Evolutionary conservation across 345 rosid species (phyloP).

Genomic region (Cardamine occulta): DNA sequence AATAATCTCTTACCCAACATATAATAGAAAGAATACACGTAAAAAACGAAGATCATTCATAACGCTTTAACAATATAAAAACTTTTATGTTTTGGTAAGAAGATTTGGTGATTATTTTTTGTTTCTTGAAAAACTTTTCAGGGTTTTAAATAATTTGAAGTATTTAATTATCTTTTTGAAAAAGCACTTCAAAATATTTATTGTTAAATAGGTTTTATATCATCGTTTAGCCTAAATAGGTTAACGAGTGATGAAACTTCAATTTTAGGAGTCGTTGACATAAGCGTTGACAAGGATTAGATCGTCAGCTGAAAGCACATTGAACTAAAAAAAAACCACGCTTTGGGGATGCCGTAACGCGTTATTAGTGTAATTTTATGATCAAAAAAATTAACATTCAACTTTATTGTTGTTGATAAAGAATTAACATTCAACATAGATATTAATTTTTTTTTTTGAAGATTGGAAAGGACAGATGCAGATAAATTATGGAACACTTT

Average conservation of each 20-base stretch:
- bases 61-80: neutral
- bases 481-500: constrained; percentile 7
- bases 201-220: too few species aligned
- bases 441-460: neutral
- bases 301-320: constrained; percentile 21
- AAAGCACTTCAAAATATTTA: too few species aligned
- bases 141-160: neutral
- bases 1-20: neutral
- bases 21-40: neutral
- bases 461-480: constrained; percentile 6
- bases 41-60: neutral
- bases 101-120: neutral
- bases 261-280: constrained; percentile 17
- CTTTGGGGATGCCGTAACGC: constrained; percentile 30
- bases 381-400: constrained; percentile 21
- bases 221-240: neutral
- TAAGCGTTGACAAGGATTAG: constrained; percentile 19
- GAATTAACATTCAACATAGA: constrained; percentile 16
- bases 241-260: neutral
- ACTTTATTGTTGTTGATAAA: neutral
- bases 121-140: neutral
- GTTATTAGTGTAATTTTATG: neutral
- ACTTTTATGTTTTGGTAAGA: neutral
- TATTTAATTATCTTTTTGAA: neutral
- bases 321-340: constrained; percentile 14